phyloP scores from a whole-genome alignment of 495 filamentous ascomycete genomes.

The Neurospora sp. region DNA sequence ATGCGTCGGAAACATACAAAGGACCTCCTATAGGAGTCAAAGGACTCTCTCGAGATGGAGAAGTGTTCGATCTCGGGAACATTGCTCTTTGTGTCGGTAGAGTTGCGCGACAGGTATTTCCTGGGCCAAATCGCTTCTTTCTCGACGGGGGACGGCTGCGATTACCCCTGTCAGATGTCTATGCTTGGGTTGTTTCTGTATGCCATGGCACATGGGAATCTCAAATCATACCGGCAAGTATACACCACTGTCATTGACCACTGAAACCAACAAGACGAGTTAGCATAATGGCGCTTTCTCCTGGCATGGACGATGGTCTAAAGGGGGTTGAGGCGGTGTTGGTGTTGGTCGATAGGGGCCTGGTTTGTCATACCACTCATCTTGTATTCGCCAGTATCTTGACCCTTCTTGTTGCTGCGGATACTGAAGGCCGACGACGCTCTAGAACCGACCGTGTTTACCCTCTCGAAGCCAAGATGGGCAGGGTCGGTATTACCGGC shows the following conservation, averaged over 20 bases:
- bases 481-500: conserved; percentile 13
- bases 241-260: conserved; percentile 92
- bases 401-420: conserved; percentile 40
- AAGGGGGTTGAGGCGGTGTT: background rate
- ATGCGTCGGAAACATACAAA: conserved; percentile 53
- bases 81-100: conserved; percentile 55
- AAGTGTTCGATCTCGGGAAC: conserved; percentile 84
- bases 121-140: conserved; percentile 76
- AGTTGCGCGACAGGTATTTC: conserved; percentile 57
- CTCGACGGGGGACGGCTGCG: conserved; percentile 80
- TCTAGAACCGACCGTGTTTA: conserved; percentile 45
- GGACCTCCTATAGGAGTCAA: conserved; percentile 93
- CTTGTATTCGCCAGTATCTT: conserved; percentile 66
- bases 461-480: conserved; percentile 40
- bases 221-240: conserved; percentile 71
- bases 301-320: background rate
- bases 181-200: background rate
- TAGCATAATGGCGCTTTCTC: background rate
- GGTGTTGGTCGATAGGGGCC: background rate
- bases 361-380: conserved; percentile 55
- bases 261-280: conserved; percentile 33
- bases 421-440: conserved; percentile 52
- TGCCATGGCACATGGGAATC: background rate
- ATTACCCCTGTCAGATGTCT: conserved; percentile 7
- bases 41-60: conserved; percentile 93